phyloP scores from a whole-genome alignment of 2,329 filamentous ascomycete species.

The Trichoderma endophyticum region DNA sequence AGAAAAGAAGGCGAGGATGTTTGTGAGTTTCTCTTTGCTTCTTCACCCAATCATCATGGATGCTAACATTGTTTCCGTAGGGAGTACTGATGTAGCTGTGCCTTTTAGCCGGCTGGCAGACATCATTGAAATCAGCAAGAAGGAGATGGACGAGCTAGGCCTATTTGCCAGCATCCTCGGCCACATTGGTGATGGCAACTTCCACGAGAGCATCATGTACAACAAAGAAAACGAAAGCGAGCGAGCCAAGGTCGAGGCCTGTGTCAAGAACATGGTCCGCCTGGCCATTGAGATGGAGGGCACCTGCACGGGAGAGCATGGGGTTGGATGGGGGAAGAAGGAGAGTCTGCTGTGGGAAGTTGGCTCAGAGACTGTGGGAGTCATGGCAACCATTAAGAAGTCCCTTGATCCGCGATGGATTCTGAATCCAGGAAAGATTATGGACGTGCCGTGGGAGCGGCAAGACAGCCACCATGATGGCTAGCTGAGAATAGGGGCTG shows the following conservation, averaged over 20 bases:
- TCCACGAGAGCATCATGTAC: slow-evolving; percentile 91
- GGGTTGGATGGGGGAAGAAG: slow-evolving; percentile 84
- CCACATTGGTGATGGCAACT: slow-evolving; percentile 91
- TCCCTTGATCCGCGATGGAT: slow-evolving; percentile 83
- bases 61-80: slow-evolving; percentile 28
- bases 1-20: slow-evolving; percentile 65
- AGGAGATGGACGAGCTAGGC: slow-evolving; percentile 81
- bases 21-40: slow-evolving; percentile 43
- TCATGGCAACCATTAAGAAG: slow-evolving; percentile 83
- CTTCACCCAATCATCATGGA: too few species aligned
- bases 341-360: slow-evolving; percentile 74
- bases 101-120: slow-evolving; percentile 72
- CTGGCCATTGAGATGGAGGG: slow-evolving; percentile 93
- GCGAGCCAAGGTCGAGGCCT: slow-evolving; percentile 70
- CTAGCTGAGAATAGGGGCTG: background rate
- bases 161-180: slow-evolving; percentile 85
- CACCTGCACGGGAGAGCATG: slow-evolving; percentile 86
- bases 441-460: slow-evolving; percentile 57
- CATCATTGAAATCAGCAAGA: slow-evolving; percentile 79
- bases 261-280: slow-evolving; percentile 86
- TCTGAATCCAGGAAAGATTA: slow-evolving; percentile 90
- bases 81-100: slow-evolving; percentile 82
- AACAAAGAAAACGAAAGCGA: slow-evolving; percentile 67
- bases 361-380: slow-evolving; percentile 72
- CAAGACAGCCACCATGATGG: background rate